Evolutionary conservation across 176 grass and related monocot species (phyloP).

Genomic region (Hsuehochloa calcarea): DNA sequence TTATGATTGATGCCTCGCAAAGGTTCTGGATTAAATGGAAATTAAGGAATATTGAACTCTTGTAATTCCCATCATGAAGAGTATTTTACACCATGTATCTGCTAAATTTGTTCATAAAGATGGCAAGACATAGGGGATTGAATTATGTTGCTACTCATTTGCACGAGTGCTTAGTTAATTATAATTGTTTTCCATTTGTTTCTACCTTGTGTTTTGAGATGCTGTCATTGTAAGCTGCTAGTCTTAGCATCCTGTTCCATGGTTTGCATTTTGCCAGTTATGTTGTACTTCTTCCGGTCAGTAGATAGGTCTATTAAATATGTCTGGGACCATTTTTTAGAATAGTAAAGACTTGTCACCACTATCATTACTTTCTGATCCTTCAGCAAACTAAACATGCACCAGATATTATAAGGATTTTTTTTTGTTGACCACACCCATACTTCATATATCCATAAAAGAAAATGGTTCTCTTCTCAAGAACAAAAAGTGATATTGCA

Average conservation of each 20-base stretch:
- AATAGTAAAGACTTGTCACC: background rate
- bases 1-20: too few species aligned
- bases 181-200: background rate
- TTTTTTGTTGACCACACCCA: background rate
- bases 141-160: conserved; percentile 1
- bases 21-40: background rate
- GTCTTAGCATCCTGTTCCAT: background rate
- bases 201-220: background rate
- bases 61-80: background rate
- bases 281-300: conserved; percentile 17
- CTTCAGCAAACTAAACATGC: conserved; percentile 17
- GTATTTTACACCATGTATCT: background rate
- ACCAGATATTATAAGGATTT: background rate
- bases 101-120: background rate
- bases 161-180: background rate
- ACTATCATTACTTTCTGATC: conserved; percentile 11
- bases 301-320: background rate
- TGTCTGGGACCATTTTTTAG: conserved; percentile 3
- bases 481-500: background rate
- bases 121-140: background rate
- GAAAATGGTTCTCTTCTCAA: background rate
- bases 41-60: background rate
- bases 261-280: background rate
- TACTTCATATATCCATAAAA: background rate
- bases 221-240: background rate